Evolutionary conservation across 257 asterid genomes (phyloP).

Genomic region (Asclepias syriaca): DNA sequence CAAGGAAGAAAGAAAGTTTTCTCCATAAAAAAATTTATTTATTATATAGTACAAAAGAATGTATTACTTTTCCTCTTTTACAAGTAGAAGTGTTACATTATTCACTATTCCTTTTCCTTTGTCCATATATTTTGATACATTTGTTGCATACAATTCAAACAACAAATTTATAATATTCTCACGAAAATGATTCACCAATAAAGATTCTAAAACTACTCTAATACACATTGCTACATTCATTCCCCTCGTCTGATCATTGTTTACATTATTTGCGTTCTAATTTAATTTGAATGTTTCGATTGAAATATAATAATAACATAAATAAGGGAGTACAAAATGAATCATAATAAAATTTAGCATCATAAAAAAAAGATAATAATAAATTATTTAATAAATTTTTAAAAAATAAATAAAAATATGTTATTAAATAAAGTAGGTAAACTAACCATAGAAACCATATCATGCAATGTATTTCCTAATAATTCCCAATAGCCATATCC

Average conservation of each 20-base stretch:
- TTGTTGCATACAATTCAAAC: not conserved
- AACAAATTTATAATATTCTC: constrained; percentile 3
- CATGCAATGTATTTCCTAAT: constrained; percentile 1
- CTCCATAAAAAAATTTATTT: no score
- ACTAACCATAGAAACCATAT: constrained; percentile 1
- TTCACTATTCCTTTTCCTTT: not conserved
- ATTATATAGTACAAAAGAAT: no score
- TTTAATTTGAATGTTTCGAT: not conserved
- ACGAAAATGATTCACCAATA: constrained; percentile 11
- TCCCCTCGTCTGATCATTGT: not conserved
- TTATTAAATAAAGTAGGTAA: no score
- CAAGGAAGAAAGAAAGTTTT: no score
- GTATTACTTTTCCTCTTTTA: not conserved
- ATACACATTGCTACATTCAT: not conserved
- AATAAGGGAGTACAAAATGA: no score
- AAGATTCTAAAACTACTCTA: constrained; percentile 8
- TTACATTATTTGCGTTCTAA: not conserved
- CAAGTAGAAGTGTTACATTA: not conserved
- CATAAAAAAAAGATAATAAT: no score
- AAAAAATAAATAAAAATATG: no score
- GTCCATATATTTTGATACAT: not conserved
- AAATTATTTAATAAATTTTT: no score
- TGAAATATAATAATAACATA: not conserved
- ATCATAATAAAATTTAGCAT: no score
- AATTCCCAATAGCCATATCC: not conserved